Base-by-base conservation (phyloP, 805 yeast species). In the Lipomyces chichibuensis region DNA sequence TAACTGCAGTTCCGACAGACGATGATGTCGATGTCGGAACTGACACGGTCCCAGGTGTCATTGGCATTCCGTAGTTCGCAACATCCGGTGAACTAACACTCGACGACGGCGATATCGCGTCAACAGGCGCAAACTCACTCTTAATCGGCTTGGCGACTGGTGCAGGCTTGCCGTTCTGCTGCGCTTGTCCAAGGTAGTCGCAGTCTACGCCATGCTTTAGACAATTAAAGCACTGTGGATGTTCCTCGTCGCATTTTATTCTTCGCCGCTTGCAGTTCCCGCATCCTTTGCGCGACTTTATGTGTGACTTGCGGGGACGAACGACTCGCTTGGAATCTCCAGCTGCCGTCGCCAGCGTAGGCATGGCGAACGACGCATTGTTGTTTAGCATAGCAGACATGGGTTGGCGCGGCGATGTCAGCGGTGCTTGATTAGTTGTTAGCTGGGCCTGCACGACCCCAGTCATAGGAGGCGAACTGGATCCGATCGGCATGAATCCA, bases 261-360 rank as follows among this genome's bases (percentile, higher is more conserved):
- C 89, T 80, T 53, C 90, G 81, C 59, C 81, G 79, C 72, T 87
- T 87, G 76, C 91, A 87, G 25, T 87, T 86, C 2, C 85, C 86
- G 77, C 95, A 89, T n/a, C 95, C 94, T 62, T 84, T 75, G 73
- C 88, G 92, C 6, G 91, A 87, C 77, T 88, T 88, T 65, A 88
- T 80, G 76, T 88, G 92, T 14, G 72, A 67, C 59, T 68, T 68
- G n/a, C 72, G 60, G 11, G 71, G 71, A 7, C 71, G 63, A 32
- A 69, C 39, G 20, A 33, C 4, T 9, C 71, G 64, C 23, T 35
- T 11, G 9, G 39, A 32, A 4, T 20, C 17, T 43, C 11, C 60
- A 25, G 57, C 35, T 29, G 53, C 17, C 14, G 61, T n/a, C 11
- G 62, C n/a, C 13, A 17, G 17, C 9, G 49, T n/a, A 17, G 33